Conservation (phyloP, 305 asterid genomes). For the Rubia occidens region DNA sequence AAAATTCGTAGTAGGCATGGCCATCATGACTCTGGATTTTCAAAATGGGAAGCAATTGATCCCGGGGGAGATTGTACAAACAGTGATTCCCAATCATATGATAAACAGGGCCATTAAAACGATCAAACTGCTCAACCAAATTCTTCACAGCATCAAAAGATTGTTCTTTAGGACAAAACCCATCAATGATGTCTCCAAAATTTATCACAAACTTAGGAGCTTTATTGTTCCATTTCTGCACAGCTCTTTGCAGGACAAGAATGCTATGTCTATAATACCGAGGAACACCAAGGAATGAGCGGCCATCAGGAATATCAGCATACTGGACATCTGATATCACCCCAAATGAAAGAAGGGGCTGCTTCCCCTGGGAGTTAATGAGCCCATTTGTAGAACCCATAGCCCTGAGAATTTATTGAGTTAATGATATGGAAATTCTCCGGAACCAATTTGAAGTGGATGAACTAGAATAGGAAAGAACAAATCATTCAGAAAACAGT, state of each 20-base stretch:
- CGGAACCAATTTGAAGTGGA: not conserved
- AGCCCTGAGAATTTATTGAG: conserved; percentile 14
- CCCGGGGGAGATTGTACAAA: conserved; percentile 83
- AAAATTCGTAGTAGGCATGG: conserved; percentile 67
- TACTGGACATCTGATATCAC: conserved; percentile 81
- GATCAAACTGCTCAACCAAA: conserved; percentile 35
- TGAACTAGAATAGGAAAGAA: not conserved
- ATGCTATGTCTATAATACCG: conserved; percentile 73
- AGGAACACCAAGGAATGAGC: conserved; percentile 76
- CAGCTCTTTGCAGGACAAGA: conserved; percentile 65
- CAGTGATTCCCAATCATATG: conserved; percentile 94
- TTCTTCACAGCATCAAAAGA: conserved; percentile 48
- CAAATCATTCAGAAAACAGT: not conserved
- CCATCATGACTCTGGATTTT: conserved; percentile 32
- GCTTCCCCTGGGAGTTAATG: conserved; percentile 35
- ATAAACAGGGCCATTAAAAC: conserved; percentile 48
- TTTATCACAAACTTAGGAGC: conserved; percentile 47
- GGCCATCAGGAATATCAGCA: conserved; percentile 84
- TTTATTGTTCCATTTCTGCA: conserved; percentile 45
- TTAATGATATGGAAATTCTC: not conserved
- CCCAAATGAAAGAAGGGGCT: conserved; percentile 78
- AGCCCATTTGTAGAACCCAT: conserved; percentile 49
- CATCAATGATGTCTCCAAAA: conserved; percentile 72
- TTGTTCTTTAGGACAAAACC: conserved; percentile 65
- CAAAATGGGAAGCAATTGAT: conserved; percentile 50